Evolutionary conservation across 164 flowering plant genomes (phyloP).

Genomic region (Akebia trifoliata): DNA sequence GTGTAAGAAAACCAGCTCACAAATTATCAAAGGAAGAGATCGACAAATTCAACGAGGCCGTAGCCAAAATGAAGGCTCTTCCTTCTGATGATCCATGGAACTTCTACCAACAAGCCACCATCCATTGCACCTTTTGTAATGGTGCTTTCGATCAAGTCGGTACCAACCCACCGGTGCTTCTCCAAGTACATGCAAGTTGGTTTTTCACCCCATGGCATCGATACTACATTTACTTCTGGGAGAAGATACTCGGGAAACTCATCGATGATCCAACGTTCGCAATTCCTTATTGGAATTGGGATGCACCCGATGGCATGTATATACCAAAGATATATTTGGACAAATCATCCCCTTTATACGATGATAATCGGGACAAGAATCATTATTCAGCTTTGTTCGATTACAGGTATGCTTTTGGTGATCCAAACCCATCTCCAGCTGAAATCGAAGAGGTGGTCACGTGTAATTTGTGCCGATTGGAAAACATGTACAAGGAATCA

Average conservation of each 20-base stretch:
- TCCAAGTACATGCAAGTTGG: conserved; percentile 20
- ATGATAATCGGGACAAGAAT: conserved; percentile 2
- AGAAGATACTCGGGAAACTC: conserved; percentile 14
- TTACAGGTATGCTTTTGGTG: conserved; percentile 4
- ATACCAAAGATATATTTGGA: conserved; percentile 15
- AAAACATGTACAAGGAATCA: conserved; percentile 9
- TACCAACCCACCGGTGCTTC: not conserved
- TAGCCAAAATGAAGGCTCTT: not conserved
- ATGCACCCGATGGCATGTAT: conserved; percentile 15
- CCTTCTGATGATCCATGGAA: conserved; percentile 10
- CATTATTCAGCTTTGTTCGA: conserved; percentile 16
- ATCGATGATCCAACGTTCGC: conserved; percentile 14
- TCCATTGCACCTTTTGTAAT: conserved; percentile 11
- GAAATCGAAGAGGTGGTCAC: not conserved
- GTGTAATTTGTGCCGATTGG: not conserved
- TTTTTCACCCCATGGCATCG: conserved; percentile 22
- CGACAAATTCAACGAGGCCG: no score
- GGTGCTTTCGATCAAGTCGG: conserved; percentile 14
- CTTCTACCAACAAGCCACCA: conserved; percentile 10
- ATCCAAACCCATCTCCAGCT: not conserved
- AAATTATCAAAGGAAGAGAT: no score
- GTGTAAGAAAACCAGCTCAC: no score
- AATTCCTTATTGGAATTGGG: conserved; percentile 25
- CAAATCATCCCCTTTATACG: conserved; percentile 6
- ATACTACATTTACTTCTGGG: conserved; percentile 20